phyloP scores from a whole-genome alignment of 441 rosid genomes.

The Populus hybrid region DNA sequence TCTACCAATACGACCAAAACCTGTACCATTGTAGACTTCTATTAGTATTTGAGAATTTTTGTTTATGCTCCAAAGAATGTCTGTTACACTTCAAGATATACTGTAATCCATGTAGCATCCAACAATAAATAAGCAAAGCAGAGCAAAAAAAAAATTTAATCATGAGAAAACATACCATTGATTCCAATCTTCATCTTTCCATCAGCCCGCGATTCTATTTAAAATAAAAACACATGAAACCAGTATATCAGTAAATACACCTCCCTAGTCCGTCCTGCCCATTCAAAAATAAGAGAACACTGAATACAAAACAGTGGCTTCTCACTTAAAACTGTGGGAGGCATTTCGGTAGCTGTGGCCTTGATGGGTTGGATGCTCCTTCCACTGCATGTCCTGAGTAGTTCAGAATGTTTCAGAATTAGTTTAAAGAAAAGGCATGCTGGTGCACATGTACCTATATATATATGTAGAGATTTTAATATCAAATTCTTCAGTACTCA shows the following conservation, averaged over 20 bases:
- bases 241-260: constrained; percentile 19
- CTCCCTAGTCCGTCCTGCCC: not conserved
- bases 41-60: not conserved
- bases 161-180: constrained; percentile 55
- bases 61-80: not conserved
- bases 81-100: not conserved
- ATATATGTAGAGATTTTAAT: not conserved
- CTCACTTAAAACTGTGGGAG: constrained; percentile 64
- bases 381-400: constrained; percentile 40
- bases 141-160: not conserved
- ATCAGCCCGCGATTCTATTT: constrained; percentile 44
- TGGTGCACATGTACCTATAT: not conserved
- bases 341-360: constrained; percentile 77
- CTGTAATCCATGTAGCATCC: not conserved
- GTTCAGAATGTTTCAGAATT: not conserved
- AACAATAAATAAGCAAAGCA: not conserved
- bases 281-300: not conserved
- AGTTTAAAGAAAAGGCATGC: not conserved
- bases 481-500: constrained; percentile 25
- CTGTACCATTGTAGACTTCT: constrained; percentile 33
- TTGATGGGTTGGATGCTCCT: constrained; percentile 57
- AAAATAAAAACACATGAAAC: constrained; percentile 23
- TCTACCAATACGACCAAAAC: constrained; percentile 99
- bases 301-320: not conserved
- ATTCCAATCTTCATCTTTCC: constrained; percentile 81